A percentile compares a stretch with the other conserved stretches of the same genome.
Evolutionary conservation across 1,284 basidiomycete species (phyloP).

Genomic region (Nidula niveotomentosa): DNA sequence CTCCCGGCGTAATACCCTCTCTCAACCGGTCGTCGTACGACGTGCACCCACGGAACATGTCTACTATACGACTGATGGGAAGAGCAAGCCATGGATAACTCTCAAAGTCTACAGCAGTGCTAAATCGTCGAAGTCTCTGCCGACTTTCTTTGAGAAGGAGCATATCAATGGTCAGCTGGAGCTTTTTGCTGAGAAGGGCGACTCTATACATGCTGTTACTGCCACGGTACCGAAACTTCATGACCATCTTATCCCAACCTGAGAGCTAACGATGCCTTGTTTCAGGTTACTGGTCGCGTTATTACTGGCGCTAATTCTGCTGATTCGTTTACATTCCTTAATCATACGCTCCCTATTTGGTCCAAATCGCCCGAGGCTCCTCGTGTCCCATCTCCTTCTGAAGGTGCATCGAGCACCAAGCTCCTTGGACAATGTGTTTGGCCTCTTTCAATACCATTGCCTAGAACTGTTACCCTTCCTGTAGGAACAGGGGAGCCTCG

Average conservation of each 20-base stretch:
- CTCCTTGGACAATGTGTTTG: conserved; percentile 40
- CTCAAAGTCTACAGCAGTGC: conserved; percentile 46
- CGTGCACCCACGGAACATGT: conserved; percentile 46
- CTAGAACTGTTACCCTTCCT: conserved; percentile 33
- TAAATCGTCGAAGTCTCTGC: conserved; percentile 42
- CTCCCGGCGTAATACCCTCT: conserved; percentile 42
- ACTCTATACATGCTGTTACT: conserved; percentile 43
- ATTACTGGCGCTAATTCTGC: conserved; percentile 40
- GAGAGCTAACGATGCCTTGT: not conserved
- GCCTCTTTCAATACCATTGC: conserved; percentile 42
- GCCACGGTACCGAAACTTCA: conserved; percentile 28
- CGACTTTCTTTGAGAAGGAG: conserved; percentile 50
- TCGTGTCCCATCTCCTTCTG: conserved; percentile 34
- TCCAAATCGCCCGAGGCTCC: conserved; percentile 36
- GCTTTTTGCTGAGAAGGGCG: conserved; percentile 41
- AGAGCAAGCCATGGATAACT: conserved; percentile 36
- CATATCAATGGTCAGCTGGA: conserved; percentile 42
- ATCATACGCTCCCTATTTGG: conserved; percentile 40
- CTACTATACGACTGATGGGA: conserved; percentile 37
- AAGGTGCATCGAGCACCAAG: conserved; percentile 34
- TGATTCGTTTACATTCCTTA: conserved; percentile 42
- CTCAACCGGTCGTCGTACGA: conserved; percentile 28
- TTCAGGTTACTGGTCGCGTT: conserved; percentile 43
- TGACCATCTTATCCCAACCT: not conserved
- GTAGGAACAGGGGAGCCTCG: conserved; percentile 29